Evolutionary conservation across 2,329 filamentous ascomycete genomes (phyloP).

Genomic region (Neophaeococcomyces aloes): DNA sequence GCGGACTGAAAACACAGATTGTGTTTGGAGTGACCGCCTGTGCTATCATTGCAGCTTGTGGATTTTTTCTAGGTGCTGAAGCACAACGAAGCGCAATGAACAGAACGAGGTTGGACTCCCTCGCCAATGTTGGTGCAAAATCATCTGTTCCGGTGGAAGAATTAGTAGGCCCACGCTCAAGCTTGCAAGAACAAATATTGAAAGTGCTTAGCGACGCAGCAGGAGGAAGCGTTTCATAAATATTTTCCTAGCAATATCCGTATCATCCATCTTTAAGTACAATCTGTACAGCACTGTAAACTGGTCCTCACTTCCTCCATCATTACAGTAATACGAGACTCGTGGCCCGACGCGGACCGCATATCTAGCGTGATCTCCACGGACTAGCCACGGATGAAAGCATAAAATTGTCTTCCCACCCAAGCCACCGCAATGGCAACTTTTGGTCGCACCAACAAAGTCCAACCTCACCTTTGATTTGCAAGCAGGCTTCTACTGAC

Average conservation of each 20-base stretch:
- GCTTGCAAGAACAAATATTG: neutral
- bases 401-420: constrained; percentile 9
- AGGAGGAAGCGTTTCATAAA: neutral
- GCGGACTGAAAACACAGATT: constrained; percentile 82
- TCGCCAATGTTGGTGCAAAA: neutral
- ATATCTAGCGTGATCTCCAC: neutral
- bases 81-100: constrained; percentile 10
- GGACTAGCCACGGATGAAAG: neutral
- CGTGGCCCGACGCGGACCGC: neutral
- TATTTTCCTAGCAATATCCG: too few relatives aligned
- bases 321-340: neutral
- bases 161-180: neutral
- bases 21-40: constrained; percentile 44
- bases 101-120: neutral
- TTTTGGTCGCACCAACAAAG: neutral
- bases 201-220: constrained; percentile 1
- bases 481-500: constrained; percentile 1
- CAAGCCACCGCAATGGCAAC: neutral
- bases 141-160: neutral
- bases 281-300: too few relatives aligned
- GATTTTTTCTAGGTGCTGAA: constrained; percentile 34
- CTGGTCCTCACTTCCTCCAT: too few relatives aligned
- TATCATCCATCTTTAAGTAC: too few relatives aligned
- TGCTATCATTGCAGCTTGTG: constrained; percentile 36
- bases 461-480: neutral